phyloP scores from a whole-genome alignment of 2,329 filamentous ascomycete genomes.

The Pseudogymnoascus sp. region DNA sequence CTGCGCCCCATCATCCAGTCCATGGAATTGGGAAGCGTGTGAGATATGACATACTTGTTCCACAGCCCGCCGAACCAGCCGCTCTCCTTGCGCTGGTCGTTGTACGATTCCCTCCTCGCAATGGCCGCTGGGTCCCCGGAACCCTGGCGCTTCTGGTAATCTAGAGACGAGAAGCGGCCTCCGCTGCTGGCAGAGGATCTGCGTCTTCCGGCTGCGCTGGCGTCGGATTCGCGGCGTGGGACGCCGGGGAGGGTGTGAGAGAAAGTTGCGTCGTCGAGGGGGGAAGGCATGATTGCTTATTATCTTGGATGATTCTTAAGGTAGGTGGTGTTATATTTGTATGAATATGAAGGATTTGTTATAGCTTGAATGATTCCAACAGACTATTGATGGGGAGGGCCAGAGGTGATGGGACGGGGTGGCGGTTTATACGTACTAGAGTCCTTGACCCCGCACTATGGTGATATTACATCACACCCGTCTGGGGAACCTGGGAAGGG shows the following conservation, averaged over 20 bases:
- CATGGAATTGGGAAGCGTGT: not conserved
- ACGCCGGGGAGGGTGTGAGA: not conserved
- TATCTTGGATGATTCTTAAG: not conserved
- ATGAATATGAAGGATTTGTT: not conserved
- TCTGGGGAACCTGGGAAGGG: slow-evolving; percentile 2
- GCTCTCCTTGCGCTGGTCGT: not conserved
- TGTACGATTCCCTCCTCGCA: slow-evolving; percentile 3
- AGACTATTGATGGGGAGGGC: not conserved
- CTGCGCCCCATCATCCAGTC: not conserved
- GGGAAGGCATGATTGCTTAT: not conserved
- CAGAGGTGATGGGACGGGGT: not conserved
- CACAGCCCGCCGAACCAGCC: slow-evolving; percentile 32
- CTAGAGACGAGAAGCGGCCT: not conserved
- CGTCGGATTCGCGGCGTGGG: not conserved
- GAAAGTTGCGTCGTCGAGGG: slow-evolving; percentile 2
- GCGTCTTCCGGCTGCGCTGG: not conserved
- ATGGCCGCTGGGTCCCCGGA: not conserved
- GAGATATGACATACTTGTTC: slow-evolving; percentile 28
- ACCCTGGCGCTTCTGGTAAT: not conserved
- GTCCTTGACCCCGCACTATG: slow-evolving; percentile 4
- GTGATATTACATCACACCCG: not conserved
- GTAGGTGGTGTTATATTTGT: not conserved
- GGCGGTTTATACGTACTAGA: slow-evolving; percentile 8
- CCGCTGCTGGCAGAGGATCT: not conserved
- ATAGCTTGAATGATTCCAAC: not conserved